These are phyloP conservation scores for Geranium rotundifolium DNA, from an alignment of 345 rosid species.

Conservation along the genomic window DNA sequence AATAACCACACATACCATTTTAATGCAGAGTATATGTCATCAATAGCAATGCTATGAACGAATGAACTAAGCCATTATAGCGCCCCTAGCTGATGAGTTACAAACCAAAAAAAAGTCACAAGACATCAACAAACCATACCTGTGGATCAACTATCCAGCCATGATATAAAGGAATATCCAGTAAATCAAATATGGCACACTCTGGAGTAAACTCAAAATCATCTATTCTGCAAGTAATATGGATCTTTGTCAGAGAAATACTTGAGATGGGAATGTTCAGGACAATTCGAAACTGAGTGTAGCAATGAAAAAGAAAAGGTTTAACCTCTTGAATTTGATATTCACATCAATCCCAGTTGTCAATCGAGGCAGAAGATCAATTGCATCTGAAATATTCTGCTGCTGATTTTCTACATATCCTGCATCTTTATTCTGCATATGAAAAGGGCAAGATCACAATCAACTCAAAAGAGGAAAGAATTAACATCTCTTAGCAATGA, in stretches of 20 bases:
- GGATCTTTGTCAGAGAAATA: conserved; percentile 9
- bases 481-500: neutral
- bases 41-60: neutral
- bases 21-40: neutral
- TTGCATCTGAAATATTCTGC: conserved; percentile 93
- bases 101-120: neutral
- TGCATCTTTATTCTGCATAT: conserved; percentile 64
- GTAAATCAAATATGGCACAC: conserved; percentile 95
- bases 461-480: neutral
- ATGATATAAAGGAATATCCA: conserved; percentile 89
- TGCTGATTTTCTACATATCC: conserved; percentile 89
- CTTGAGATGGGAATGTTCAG: neutral
- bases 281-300: neutral
- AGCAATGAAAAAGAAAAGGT: neutral
- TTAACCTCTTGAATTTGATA: conserved; percentile 81
- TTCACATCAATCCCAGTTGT: conserved; percentile 97
- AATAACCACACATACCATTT: no score
- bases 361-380: conserved; percentile 83
- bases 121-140: conserved; percentile 28
- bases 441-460: neutral
- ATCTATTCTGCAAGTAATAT: conserved; percentile 61
- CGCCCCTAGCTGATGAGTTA: no score
- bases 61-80: no score
- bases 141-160: conserved; percentile 99
- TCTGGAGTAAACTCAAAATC: conserved; percentile 97